phyloP scores from a whole-genome alignment of 2,329 filamentous ascomycete species.

The Colletotrichum tropicale region DNA sequence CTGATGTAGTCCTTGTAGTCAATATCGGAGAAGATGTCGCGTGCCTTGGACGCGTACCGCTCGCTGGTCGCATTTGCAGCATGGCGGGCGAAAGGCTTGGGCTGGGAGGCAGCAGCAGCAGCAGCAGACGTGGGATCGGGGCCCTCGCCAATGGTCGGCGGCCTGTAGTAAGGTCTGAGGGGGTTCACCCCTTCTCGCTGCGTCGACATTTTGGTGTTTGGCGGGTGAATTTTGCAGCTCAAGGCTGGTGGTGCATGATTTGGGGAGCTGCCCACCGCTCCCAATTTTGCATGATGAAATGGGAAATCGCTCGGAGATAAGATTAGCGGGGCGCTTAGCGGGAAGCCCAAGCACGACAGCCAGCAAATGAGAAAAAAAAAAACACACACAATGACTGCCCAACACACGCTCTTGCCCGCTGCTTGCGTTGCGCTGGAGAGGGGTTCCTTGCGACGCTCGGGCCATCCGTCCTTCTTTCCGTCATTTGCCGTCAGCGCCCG shows the following conservation, averaged over 20 bases:
- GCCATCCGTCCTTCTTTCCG: not conserved
- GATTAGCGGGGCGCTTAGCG: not conserved
- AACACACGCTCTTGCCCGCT: not conserved
- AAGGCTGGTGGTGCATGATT: constrained; percentile 4
- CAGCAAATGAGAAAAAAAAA: not conserved
- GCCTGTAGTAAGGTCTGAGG: constrained; percentile 73
- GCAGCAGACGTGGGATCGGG: constrained; percentile 35
- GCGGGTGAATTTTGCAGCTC: constrained; percentile 3
- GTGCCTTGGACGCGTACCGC: constrained; percentile 67
- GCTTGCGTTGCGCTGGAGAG: not conserved
- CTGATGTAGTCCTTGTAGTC: constrained; percentile 90
- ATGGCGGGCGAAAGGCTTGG: constrained; percentile 48
- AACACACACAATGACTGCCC: not conserved
- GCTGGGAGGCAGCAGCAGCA: constrained; percentile 32
- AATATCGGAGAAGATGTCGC: constrained; percentile 86
- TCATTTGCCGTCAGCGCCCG: not conserved
- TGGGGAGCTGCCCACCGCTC: constrained; percentile 19
- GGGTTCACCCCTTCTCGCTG: constrained; percentile 61
- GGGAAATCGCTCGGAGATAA: constrained; percentile 31
- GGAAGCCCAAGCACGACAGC: not conserved
- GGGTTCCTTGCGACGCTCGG: not conserved
- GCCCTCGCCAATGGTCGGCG: constrained; percentile 58
- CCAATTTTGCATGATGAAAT: constrained; percentile 28
- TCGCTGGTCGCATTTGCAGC: constrained; percentile 42
- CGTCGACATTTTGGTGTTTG: constrained; percentile 48